Conservation (phyloP, 1,139 yeast genomes). For the Candida freyschussii region DNA sequence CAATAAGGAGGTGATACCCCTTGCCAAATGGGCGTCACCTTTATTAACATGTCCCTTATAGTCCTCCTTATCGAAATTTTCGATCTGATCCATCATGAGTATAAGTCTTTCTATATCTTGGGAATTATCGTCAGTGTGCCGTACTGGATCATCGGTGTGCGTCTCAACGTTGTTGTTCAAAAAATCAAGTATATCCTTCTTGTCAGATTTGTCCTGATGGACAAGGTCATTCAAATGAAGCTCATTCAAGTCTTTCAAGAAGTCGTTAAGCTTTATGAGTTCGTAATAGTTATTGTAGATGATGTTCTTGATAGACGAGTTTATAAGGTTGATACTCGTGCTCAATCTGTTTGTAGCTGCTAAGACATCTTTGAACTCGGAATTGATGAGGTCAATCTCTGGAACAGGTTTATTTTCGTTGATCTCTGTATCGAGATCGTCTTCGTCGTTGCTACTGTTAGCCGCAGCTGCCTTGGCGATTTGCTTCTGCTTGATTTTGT, state of each 20-base stretch:
- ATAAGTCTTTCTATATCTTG: neutral
- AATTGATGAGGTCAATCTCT: constrained; percentile 33
- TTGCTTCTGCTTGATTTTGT: constrained; percentile 32
- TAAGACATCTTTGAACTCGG: constrained; percentile 34
- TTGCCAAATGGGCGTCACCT: neutral
- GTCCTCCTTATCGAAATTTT: constrained; percentile 11
- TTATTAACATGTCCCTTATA: constrained; percentile 2
- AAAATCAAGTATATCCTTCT: constrained; percentile 11
- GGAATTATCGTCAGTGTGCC: neutral
- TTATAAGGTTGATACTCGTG: constrained; percentile 38
- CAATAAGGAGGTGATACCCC: constrained; percentile 8
- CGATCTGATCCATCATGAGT: constrained; percentile 18
- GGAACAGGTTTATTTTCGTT: constrained; percentile 27
- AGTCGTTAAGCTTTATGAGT: constrained; percentile 41
- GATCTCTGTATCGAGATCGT: constrained; percentile 17
- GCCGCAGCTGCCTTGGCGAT: constrained; percentile 3
- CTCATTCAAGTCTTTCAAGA: constrained; percentile 31
- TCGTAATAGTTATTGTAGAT: constrained; percentile 50
- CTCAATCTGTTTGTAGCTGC: constrained; percentile 36
- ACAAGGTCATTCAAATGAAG: constrained; percentile 5
- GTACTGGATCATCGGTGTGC: neutral
- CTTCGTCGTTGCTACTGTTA: constrained; percentile 10
- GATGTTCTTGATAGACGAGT: constrained; percentile 43
- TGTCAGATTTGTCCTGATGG: constrained; percentile 3
- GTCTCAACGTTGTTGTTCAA: too few species aligned